These are phyloP conservation scores for Fraxinus angustifolia DNA, from an alignment of 305 asterid species.

Conservation along the genomic window DNA sequence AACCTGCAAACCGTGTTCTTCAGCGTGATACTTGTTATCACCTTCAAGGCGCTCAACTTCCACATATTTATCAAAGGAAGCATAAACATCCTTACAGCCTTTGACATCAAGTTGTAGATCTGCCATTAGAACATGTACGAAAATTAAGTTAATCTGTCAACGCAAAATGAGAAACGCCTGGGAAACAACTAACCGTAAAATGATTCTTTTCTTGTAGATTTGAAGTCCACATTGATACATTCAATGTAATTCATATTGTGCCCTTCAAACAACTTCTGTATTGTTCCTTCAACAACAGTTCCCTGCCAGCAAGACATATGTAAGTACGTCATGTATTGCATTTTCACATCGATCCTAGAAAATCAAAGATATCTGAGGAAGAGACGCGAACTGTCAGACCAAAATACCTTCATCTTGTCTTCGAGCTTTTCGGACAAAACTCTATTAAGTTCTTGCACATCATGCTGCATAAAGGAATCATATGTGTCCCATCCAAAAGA, in stretches of 20 bases:
- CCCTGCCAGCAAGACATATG: constrained; percentile 48
- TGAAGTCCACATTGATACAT: constrained; percentile 72
- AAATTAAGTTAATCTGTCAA: constrained; percentile 14
- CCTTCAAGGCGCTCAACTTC: constrained; percentile 97
- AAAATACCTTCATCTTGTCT: constrained; percentile 85
- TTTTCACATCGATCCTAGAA: constrained; percentile 6
- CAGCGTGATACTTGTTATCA: constrained; percentile 92
- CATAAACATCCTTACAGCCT: constrained; percentile 91
- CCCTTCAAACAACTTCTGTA: constrained; percentile 92
- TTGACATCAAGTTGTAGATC: constrained; percentile 97
- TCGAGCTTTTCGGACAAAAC: constrained; percentile 88
- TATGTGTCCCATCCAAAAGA: constrained; percentile 94
- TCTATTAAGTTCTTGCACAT: constrained; percentile 87
- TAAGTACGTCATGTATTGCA: neutral
- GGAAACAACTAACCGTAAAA: constrained; percentile 39
- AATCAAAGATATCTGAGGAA: constrained; percentile 9
- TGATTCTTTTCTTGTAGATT: constrained; percentile 65
- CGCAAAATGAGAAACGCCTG: constrained; percentile 23
- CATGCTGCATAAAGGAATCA: constrained; percentile 94
- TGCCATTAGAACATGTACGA: constrained; percentile 34
- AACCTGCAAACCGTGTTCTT: constrained; percentile 93
- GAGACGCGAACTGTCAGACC: neutral
- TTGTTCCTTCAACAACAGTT: constrained; percentile 90
- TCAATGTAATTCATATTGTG: constrained; percentile 87
- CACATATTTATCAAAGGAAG: constrained; percentile 92